Evolutionary conservation across 1,284 basidiomycete genomes (phyloP).

Genomic region (Leccinum pallidistipes): DNA sequence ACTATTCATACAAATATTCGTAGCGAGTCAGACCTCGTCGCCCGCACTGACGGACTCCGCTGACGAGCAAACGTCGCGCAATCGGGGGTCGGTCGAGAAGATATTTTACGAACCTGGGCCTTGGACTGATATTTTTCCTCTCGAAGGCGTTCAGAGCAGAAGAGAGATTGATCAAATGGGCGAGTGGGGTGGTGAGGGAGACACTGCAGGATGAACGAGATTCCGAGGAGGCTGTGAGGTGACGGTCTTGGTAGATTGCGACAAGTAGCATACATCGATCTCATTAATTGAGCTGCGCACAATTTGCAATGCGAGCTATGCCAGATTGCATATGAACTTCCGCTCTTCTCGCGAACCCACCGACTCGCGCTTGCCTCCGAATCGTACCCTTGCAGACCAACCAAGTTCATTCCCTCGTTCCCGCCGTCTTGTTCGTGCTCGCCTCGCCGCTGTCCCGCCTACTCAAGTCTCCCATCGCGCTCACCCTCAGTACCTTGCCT

Average conservation of each 20-base stretch:
- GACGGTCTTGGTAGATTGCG: not conserved
- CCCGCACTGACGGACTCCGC: slow-evolving; percentile 38
- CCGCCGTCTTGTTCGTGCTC: too few species aligned
- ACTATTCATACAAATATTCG: slow-evolving; percentile 66
- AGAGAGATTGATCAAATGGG: slow-evolving; percentile 60
- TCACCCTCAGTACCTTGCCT: too few species aligned
- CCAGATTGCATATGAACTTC: too few species aligned
- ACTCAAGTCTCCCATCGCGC: too few species aligned
- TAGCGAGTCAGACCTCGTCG: slow-evolving; percentile 71
- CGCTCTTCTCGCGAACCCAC: too few species aligned
- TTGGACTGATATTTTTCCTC: slow-evolving; percentile 72
- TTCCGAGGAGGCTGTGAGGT: slow-evolving; percentile 40
- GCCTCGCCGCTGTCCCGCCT: too few species aligned
- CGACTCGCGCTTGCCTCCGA: too few species aligned
- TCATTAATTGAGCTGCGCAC: not conserved
- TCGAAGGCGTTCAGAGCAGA: slow-evolving; percentile 47
- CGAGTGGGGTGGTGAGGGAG: slow-evolving; percentile 61
- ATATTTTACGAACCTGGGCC: slow-evolving; percentile 64
- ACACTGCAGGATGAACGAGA: slow-evolving; percentile 63
- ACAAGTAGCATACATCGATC: not conserved
- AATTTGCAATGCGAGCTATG: too few species aligned
- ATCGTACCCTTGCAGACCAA: too few species aligned
- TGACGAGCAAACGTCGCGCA: slow-evolving; percentile 43
- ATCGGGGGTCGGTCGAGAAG: slow-evolving; percentile 66
- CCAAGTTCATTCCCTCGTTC: too few species aligned